Base-by-base conservation (phyloP, 371 early-diverging fungal species). In the Chytridium lagenaria region DNA sequence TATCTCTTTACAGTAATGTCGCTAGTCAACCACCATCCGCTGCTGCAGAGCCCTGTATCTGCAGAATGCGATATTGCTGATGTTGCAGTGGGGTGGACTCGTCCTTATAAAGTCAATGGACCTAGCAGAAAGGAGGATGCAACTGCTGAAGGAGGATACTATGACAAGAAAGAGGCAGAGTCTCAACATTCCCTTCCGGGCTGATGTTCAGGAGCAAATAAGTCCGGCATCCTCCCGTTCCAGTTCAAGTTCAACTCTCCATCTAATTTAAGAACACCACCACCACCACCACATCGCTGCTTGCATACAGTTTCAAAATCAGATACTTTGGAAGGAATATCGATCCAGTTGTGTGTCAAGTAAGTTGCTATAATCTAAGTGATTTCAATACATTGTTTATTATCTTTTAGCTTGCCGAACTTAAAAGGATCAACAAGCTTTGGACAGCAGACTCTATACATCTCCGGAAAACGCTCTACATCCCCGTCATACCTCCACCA, bases 361-460 rank as follows among this genome's bases (percentile, higher is more conserved):
- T 61, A 15, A 31, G 63, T 61, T 3, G 3, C 28, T 12, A 7
- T 61, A 15, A 16, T 34, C 33, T 7, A 36, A 2, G 10, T 22
- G 22, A n/a, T n/a, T n/a, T 15, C 36, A 7, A 12, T 34, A n/a
- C n/a, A n/a, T n/a, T n/a, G n/a, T n/a, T n/a, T n/a, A n/a, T n/a
- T n/a, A n/a, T n/a, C n/a, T n/a, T 19, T 2, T 39, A 66, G 67
- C 38, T 39, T 19, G 22, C 37, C 38, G 67, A 66, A 19, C 12
- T 66, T 2, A 66, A 66, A 28, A 26, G 44, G 22, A 28, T 66
- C 67, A 66, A 66, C 30, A 66, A 66, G 38, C 67, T 66, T 2
- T 66, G 67, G 67, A 66, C 67, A 28, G 40, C 22, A 15, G 67
- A 66, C 26, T 66, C 67, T 15, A 22, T 66, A 7, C 49, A 40